Conservation (phyloP, 2,329 filamentous ascomycete genomes). For the Cladosporium phlei region DNA sequence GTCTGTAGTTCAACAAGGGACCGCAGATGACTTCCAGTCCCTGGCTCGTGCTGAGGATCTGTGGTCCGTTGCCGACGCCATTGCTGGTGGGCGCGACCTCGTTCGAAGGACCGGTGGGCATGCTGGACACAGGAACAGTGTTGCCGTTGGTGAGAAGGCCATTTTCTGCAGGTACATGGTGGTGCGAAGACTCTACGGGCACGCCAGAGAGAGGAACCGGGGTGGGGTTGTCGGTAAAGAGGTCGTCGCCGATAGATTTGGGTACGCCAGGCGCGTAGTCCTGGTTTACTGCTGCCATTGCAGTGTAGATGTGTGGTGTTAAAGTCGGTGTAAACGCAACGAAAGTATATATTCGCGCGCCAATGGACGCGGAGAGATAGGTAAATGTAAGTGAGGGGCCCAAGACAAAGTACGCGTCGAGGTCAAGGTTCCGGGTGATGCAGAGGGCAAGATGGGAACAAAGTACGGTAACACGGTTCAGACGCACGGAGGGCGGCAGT, state of each 20-base stretch:
- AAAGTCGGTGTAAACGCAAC: not conserved
- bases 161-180: not conserved
- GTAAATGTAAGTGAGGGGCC: not conserved
- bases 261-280: slow-evolving; percentile 1
- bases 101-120: slow-evolving; percentile 2
- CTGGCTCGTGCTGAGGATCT: slow-evolving; percentile 38
- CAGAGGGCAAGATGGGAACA: too few relatives aligned
- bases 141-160: not conserved
- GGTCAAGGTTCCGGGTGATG: not conserved
- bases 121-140: not conserved
- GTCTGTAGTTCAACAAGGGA: slow-evolving; percentile 72
- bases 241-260: not conserved
- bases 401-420: not conserved
- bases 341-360: not conserved
- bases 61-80: slow-evolving; percentile 41
- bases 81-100: slow-evolving; percentile 10
- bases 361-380: too few relatives aligned
- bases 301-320: not conserved
- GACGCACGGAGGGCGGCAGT: not conserved
- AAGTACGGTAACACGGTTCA: not conserved
- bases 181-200: not conserved
- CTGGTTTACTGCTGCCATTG: slow-evolving; percentile 8
- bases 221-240: not conserved
- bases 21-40: slow-evolving; percentile 61
- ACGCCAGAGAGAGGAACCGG: not conserved